Base-by-base conservation (phyloP, 164 flowering plant genomes). In the Vitis rotundifolia region DNA sequence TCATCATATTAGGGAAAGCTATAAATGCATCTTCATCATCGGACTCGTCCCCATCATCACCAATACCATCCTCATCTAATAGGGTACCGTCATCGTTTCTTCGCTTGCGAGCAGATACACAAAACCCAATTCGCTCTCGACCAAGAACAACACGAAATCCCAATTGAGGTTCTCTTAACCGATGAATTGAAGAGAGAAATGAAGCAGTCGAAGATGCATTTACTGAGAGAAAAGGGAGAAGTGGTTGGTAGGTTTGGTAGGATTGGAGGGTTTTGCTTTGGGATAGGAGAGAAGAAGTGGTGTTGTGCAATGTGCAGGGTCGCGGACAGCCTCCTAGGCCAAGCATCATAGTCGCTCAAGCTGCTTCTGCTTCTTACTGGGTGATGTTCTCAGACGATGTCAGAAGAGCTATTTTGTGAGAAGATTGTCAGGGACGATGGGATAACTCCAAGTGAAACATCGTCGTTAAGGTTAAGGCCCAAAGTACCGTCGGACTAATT, bases 1-100 rank as follows among this genome's bases (percentile, higher is more conserved):
- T 69, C 72, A 69, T 85, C 94, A 88, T 87, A 51, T 79, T 68
- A 73, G 63, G 77, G 19, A 86, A 71, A 9, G 95, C 6, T 37
- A 37, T 6, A 37, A 37, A 37, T 18, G 56, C 67, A 9, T 55
- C 71, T 2, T 48, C 67, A 10, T 64, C 77, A 9, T 68, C 79
- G 6, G 16, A 47, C 9, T 73, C 85, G 0, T 78, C 84, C 1
- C 73, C 78, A 29, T 59, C 82, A 11, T 70, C 76, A n/a, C 76
- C 76, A 53, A 63, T 69, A 11, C 44, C 76, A 18, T 73, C 73
- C 76, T 61, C 63, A 68, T 80, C 82, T 68, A 73, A 4, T 4
- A 70, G 56, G 12, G 18, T 65, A 8, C 15, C 26, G 31, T 64
- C 69, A 2, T 72, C 76, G 58, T 68, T 73, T 67, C 74, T 65